Percentiles rank a stretch among this genome's conserved stretches.
phyloP scores from a whole-genome alignment of 2,329 filamentous ascomycete genomes.

The Pseudocercospora ulei region DNA sequence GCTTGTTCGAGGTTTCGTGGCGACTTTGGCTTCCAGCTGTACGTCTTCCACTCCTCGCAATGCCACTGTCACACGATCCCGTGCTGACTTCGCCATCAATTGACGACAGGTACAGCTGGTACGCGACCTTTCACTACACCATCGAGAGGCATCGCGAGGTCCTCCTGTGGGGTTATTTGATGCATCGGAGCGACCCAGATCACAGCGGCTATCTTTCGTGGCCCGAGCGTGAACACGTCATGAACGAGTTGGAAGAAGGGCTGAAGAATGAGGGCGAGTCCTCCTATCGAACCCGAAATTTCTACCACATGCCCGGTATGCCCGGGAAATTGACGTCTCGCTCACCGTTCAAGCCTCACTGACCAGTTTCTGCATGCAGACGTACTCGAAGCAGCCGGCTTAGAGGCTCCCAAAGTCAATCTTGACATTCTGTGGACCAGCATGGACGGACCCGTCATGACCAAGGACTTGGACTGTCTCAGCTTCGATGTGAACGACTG shows the following conservation, averaged over 20 bases:
- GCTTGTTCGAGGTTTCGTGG: constrained; percentile 9
- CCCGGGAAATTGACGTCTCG: too few species aligned
- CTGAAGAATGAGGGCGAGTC: constrained; percentile 3
- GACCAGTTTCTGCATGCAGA: too few species aligned
- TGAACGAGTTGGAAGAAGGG: constrained; percentile 4
- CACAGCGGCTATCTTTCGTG: constrained; percentile 7
- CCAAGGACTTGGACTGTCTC: constrained; percentile 5
- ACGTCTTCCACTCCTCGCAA: too few species aligned
- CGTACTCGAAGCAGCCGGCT: background rate
- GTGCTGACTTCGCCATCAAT: too few species aligned
- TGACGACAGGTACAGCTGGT: constrained; percentile 10
- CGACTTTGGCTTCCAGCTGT: constrained; percentile 8
- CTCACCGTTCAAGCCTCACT: too few species aligned
- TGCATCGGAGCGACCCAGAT: constrained; percentile 2
- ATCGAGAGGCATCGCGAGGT: constrained; percentile 10
- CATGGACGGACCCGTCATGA: constrained; percentile 3
- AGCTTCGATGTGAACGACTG: constrained; percentile 8
- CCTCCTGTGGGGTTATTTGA: constrained; percentile 8
- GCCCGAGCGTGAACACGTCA: constrained; percentile 2
- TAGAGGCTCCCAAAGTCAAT: constrained; percentile 9
- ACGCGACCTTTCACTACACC: constrained; percentile 8
- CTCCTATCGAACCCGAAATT: constrained; percentile 1
- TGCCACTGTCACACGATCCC: too few species aligned
- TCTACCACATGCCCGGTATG: too few species aligned
- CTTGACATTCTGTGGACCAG: constrained; percentile 10